These are phyloP conservation scores for Pythium volutum DNA, from an alignment of 352 stramenopile species.

Conservation along the genomic window DNA sequence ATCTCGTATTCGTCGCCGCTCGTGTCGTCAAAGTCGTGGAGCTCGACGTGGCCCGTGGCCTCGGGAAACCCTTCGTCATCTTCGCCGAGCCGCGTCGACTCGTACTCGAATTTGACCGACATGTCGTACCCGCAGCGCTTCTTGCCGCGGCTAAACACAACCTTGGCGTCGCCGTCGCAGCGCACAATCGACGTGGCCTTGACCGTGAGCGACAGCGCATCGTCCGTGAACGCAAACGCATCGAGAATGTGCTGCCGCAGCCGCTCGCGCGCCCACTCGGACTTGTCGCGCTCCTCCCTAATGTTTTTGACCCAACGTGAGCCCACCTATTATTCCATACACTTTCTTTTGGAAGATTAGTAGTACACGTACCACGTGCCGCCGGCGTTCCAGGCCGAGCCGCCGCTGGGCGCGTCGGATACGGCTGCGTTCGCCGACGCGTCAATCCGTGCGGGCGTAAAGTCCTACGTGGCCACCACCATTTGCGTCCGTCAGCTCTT, in stretches of 20 bases:
- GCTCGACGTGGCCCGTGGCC: constrained; percentile 63
- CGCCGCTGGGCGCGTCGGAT: constrained; percentile 23
- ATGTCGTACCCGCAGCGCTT: constrained; percentile 86
- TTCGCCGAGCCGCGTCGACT: constrained; percentile 33
- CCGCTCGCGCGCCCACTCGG: constrained; percentile 66
- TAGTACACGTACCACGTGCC: constrained; percentile 60
- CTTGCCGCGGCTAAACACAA: constrained; percentile 83
- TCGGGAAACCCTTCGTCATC: constrained; percentile 42
- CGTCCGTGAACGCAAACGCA: constrained; percentile 56
- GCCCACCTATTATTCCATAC: not conserved
- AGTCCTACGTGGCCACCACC: constrained; percentile 41
- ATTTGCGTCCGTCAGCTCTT: not conserved
- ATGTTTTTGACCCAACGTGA: not conserved
- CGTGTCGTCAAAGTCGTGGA: constrained; percentile 86
- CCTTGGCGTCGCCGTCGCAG: constrained; percentile 81
- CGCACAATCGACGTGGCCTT: constrained; percentile 57
- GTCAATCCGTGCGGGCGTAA: constrained; percentile 74
- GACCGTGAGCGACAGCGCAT: constrained; percentile 42
- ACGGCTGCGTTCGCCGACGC: constrained; percentile 20
- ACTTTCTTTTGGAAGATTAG: not conserved
- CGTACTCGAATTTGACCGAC: constrained; percentile 78
- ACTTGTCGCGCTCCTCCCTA: constrained; percentile 84
- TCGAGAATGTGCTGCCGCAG: constrained; percentile 70
- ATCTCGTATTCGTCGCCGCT: constrained; percentile 80
- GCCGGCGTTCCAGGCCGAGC: constrained; percentile 78